These are phyloP conservation scores for Kentomonas sorsogonicus DNA, from an alignment of 208 protist genomes.

Conservation along the genomic window DNA sequence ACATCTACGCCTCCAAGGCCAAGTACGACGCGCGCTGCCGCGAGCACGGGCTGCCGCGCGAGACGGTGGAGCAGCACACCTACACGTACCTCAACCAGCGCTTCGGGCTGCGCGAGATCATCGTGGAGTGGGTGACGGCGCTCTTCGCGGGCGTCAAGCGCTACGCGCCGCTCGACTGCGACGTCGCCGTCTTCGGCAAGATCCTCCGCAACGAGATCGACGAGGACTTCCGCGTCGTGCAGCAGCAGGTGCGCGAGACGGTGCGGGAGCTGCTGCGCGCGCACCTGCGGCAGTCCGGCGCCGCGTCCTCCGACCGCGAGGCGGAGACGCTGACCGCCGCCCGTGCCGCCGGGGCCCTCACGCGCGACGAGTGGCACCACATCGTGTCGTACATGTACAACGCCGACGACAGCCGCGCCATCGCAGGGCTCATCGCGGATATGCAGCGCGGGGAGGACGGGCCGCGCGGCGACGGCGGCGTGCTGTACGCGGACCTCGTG, in stretches of 20 bases:
- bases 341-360: constrained; percentile 35
- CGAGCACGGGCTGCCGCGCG: constrained; percentile 57
- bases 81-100: constrained; percentile 88
- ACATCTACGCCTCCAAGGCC: constrained; percentile 84
- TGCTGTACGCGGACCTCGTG: constrained; percentile 68
- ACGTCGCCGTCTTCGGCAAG: constrained; percentile 87
- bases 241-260: constrained; percentile 78
- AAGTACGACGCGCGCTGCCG: constrained; percentile 86
- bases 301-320: constrained; percentile 42
- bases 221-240: constrained; percentile 89
- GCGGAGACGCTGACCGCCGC: constrained; percentile 46
- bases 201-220: constrained; percentile 90
- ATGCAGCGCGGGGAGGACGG: no score
- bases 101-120: constrained; percentile 85
- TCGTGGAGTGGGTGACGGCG: constrained; percentile 71
- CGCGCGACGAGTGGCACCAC: constrained; percentile 78
- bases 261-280: constrained; percentile 74
- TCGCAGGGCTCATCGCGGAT: constrained; percentile 59
- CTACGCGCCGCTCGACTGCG: constrained; percentile 74
- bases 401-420: constrained; percentile 47
- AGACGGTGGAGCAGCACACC: constrained; percentile 93
- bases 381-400: constrained; percentile 91
- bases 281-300: constrained; percentile 49
- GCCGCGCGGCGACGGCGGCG: no score
- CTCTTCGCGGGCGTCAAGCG: constrained; percentile 69